Evolutionary conservation across 768 basidiomycete species (phyloP), one percentile per base, ranked within the genome.

Genomic region (Trametes coccinea): DNA sequence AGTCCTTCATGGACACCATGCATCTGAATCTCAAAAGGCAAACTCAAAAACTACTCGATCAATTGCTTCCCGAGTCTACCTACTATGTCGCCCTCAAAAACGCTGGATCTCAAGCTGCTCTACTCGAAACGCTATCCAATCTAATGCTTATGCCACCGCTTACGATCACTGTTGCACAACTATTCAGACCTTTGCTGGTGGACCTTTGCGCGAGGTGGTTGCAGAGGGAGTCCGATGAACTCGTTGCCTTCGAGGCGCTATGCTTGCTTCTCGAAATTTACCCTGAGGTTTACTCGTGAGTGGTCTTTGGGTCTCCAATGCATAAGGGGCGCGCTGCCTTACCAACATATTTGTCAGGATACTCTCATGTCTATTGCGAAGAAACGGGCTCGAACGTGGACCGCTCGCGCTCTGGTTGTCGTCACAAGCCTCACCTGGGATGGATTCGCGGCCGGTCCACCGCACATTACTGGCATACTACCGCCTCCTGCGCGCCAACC

Each of bases 191-290:
- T 3, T 74, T 98, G 54, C 72, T 93, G 41, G 67, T 89, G 30
- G 91, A 96, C 72, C 75, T 98, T 29, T 88, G 87, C 68, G 90
- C 90, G 3, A 75, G 90, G 68, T 97, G 93, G 93, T 70, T 95
- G 44, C 77, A 87, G n/a, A 75, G 78, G 17, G 67, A 78, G 40
- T 73, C 80, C 44, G 75, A 79, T 60, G 66, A 77, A 27, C 80
- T 84, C 56, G 80, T 82, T 41, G 80, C 82, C 67, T 74, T 87
- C 49, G 75, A 80, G 49, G 86, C 87, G 3, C 74, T 90, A n/a
- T 85, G 81, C 67, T 73, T 83, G 60, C 74, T 92, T 56, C 68
- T 91, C 30, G 86, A 89, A 76, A 77, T 81, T 34, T 86, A 90
- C 64, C 82, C 85, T 68, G 89, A 92, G 70, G 74, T 91, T 41